These are phyloP conservation scores for Cystofilobasidium bisporidii DNA, from an alignment of 768 basidiomycete species.

Conservation along the genomic window DNA sequence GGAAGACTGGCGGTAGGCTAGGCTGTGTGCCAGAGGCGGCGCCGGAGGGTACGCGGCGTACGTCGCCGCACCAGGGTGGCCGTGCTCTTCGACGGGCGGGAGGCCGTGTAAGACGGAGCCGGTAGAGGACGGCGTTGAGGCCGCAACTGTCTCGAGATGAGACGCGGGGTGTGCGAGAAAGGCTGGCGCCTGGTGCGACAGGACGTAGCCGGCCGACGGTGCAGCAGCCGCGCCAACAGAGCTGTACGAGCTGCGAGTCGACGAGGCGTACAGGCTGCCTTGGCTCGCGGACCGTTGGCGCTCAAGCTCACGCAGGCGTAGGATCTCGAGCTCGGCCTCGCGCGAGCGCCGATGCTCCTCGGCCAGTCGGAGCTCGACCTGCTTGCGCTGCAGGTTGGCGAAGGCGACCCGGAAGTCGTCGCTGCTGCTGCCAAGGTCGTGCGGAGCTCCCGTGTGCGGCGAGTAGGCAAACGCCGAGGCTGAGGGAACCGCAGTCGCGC, in stretches of 20 bases:
- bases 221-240: background rate
- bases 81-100: background rate
- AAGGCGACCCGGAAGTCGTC: background rate
- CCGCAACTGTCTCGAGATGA: background rate
- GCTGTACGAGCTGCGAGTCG: background rate
- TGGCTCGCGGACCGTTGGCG: background rate
- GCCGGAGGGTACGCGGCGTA: background rate
- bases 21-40: too few relatives aligned
- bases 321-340: constrained; percentile 14
- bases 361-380: constrained; percentile 12
- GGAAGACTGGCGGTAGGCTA: too few relatives aligned
- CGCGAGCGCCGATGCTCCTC: constrained; percentile 1
- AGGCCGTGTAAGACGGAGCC: background rate
- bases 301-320: background rate
- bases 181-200: too few relatives aligned
- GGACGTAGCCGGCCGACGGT: too few relatives aligned
- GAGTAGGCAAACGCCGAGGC: too few relatives aligned
- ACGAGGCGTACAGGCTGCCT: background rate
- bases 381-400: background rate
- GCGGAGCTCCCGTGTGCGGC: too few relatives aligned
- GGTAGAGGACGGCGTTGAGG: background rate
- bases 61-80: background rate
- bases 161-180: background rate
- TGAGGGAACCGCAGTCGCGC: too few relatives aligned
- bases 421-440: too few relatives aligned